Conservation (phyloP, 352 stramenopile species). For the Phytophthora citrophthora region DNA sequence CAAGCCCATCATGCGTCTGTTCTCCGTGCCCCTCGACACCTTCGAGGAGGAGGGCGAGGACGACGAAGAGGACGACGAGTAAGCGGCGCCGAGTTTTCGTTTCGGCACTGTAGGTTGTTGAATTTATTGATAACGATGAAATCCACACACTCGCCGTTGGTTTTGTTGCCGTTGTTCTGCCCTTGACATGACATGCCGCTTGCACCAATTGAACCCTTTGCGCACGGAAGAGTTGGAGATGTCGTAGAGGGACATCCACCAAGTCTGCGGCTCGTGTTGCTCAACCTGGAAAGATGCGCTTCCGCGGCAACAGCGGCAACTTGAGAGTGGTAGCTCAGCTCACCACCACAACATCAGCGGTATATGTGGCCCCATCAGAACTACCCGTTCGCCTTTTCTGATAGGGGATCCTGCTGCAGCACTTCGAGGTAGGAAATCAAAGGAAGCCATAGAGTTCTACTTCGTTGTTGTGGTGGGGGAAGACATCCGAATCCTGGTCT, state of each 20-base stretch:
- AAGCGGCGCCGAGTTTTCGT: slow-evolving; percentile 13
- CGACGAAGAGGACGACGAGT: slow-evolving; percentile 47
- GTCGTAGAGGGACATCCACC: slow-evolving; percentile 15
- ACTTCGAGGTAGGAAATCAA: slow-evolving; percentile 9
- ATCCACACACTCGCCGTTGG: slow-evolving; percentile 25
- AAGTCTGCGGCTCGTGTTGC: slow-evolving; percentile 14
- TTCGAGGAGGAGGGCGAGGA: slow-evolving; percentile 95
- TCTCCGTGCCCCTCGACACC: slow-evolving; percentile 94
- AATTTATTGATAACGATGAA: slow-evolving; percentile 43
- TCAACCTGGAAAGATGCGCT: slow-evolving; percentile 10
- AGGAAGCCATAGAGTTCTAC: slow-evolving; percentile 3
- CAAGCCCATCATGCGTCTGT: slow-evolving; percentile 97
- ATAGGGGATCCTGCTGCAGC: too few relatives aligned
- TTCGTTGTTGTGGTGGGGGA: neutral
- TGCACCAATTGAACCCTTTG: slow-evolving; percentile 14
- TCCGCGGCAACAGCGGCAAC: slow-evolving; percentile 19
- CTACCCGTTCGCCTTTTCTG: too few relatives aligned
- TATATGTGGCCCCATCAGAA: neutral
- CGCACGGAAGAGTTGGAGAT: slow-evolving; percentile 7
- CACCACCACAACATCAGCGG: slow-evolving; percentile 7
- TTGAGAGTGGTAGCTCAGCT: slow-evolving; percentile 8
- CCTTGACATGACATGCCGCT: neutral
- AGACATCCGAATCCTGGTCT: neutral
- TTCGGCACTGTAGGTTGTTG: slow-evolving; percentile 26
- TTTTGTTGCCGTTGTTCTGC: slow-evolving; percentile 7